Evolutionary conservation across 2,329 filamentous ascomycete genomes (phyloP).

Genomic region (Seiridium unicorne): DNA sequence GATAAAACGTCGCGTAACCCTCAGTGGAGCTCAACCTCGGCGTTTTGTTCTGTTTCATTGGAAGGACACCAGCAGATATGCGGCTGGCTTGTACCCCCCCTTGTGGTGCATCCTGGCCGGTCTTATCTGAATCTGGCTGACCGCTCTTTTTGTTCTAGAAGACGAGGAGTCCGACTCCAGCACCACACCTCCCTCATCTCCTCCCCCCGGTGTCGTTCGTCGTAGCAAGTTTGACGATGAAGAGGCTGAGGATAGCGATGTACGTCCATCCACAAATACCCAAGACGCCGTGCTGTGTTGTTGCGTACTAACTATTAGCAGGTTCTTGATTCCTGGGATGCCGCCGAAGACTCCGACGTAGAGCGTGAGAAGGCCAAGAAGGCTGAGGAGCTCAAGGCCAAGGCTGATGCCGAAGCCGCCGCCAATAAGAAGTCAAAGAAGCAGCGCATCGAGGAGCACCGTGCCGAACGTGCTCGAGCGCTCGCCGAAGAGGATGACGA

Average conservation of each 20-base stretch:
- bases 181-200: conserved; percentile 6
- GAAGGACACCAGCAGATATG: conserved; percentile 3
- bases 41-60: conserved; percentile 15
- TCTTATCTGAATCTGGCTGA: conserved; percentile 9
- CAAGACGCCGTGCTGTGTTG: background rate
- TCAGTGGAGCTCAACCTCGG: conserved; percentile 12
- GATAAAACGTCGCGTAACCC: conserved; percentile 8
- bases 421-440: conserved; percentile 89
- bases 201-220: conserved; percentile 1
- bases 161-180: conserved; percentile 11
- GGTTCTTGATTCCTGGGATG: conserved; percentile 96
- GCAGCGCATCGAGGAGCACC: conserved; percentile 80
- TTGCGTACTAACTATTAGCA: conserved; percentile 31
- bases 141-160: conserved; percentile 5
- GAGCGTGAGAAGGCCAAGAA: conserved; percentile 94
- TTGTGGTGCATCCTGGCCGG: background rate
- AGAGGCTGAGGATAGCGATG: conserved; percentile 11
- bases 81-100: conserved; percentile 11
- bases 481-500: conserved; percentile 53
- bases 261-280: background rate
- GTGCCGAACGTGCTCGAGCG: conserved; percentile 57
- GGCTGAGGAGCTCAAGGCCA: conserved; percentile 80
- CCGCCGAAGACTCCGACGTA: conserved; percentile 92
- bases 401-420: conserved; percentile 83
- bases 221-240: conserved; percentile 11